Percentiles rank a stretch among this genome's conserved stretches.
Evolutionary conservation across 345 rosid species (phyloP).

Genomic region (Stellera chamaejasme): DNA sequence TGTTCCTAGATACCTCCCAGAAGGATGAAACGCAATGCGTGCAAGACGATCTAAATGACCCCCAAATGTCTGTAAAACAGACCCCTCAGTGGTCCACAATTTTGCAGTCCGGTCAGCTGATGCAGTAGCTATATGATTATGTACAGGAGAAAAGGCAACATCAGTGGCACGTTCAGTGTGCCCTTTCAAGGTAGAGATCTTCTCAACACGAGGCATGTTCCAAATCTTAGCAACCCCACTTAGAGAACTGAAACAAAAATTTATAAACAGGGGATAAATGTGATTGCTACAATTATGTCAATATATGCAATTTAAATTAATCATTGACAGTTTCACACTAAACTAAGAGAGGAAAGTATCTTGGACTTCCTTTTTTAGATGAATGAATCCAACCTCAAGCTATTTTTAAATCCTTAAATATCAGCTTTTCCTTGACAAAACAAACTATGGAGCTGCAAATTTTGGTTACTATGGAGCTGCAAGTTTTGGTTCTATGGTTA

Average conservation of each 20-base stretch:
- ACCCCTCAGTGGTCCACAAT: slow-evolving; percentile 85
- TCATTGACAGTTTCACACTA: slow-evolving; percentile 1
- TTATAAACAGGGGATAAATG: slow-evolving; percentile 16
- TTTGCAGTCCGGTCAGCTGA: slow-evolving; percentile 95
- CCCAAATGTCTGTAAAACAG: slow-evolving; percentile 60
- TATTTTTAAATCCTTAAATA: too few species aligned
- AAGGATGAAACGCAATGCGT: slow-evolving; percentile 88
- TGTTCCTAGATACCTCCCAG: slow-evolving; percentile 86
- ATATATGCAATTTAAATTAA: neutral
- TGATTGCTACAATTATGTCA: slow-evolving; percentile 12
- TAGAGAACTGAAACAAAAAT: slow-evolving; percentile 40
- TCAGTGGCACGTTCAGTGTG: slow-evolving; percentile 93
- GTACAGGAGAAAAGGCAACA: slow-evolving; percentile 75
- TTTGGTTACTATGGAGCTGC: too few species aligned
- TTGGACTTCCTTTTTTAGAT: too few species aligned
- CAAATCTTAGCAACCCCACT: slow-evolving; percentile 86
- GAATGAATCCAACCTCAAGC: too few species aligned
- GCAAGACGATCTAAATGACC: slow-evolving; percentile 96
- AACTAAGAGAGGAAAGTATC: too few species aligned
- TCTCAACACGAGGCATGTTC: slow-evolving; percentile 69
- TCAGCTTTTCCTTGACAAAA: too few species aligned
- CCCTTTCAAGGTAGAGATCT: slow-evolving; percentile 59
- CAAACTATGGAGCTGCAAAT: too few species aligned
- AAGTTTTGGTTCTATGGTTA: too few species aligned
- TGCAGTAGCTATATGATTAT: slow-evolving; percentile 74